These are phyloP conservation scores for Rubia tinctorum DNA, from an alignment of 305 asterid species.

Conservation along the genomic window DNA sequence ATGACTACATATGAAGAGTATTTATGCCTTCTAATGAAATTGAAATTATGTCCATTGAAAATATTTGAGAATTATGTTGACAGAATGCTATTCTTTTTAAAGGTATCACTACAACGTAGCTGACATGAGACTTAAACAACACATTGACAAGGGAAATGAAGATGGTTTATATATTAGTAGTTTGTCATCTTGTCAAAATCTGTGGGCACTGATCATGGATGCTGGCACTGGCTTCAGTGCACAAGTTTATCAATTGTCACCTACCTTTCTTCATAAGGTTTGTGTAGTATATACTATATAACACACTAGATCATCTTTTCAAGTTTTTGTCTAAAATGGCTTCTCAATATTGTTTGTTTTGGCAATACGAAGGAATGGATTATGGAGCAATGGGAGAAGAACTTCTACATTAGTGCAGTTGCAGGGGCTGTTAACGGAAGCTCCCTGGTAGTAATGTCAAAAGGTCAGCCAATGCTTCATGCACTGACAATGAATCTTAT, in stretches of 20 bases:
- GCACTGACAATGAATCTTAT: not conserved
- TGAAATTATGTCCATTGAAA: not conserved
- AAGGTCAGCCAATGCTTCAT: conserved; percentile 38
- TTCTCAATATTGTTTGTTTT: conserved; percentile 1
- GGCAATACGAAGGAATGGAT: conserved; percentile 64
- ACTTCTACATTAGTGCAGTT: conserved; percentile 67
- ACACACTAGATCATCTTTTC: not conserved
- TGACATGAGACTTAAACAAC: conserved; percentile 69
- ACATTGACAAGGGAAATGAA: conserved; percentile 69
- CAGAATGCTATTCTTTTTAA: conserved; percentile 13
- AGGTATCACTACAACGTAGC: conserved; percentile 89
- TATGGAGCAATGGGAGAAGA: conserved; percentile 75
- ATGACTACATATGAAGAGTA: not conserved
- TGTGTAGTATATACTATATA: not conserved
- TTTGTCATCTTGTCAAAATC: conserved; percentile 63
- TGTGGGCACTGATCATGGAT: conserved; percentile 95
- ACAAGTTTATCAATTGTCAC: conserved; percentile 73
- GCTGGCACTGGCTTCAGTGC: conserved; percentile 75
- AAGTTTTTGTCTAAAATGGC: not conserved
- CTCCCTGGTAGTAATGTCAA: conserved; percentile 81
- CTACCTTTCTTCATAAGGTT: conserved; percentile 79
- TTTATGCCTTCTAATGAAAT: not conserved
- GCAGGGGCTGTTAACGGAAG: conserved; percentile 75
- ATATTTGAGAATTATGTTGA: not conserved
- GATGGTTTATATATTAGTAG: conserved; percentile 73